Evolutionary conservation across 805 yeast species (phyloP).

Genomic region (Wickerhamomyces kurtzmanii): DNA sequence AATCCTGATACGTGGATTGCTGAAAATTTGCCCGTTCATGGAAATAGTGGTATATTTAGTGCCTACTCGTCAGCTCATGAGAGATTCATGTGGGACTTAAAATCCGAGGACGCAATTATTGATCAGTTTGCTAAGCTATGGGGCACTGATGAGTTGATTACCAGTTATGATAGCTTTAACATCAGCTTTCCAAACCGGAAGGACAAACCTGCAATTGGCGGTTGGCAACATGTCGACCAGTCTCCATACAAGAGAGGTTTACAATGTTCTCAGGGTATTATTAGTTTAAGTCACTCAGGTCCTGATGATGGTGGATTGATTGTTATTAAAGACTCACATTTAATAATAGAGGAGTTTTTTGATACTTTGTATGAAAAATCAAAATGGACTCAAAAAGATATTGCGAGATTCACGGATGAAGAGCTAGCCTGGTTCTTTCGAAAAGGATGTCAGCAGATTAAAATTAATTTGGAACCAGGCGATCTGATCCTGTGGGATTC

Average conservation of each 20-base stretch:
- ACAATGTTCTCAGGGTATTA: slow-evolving; percentile 23
- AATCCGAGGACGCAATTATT: slow-evolving; percentile 18
- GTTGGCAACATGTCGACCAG: slow-evolving; percentile 26
- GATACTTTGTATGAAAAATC: slow-evolving; percentile 9
- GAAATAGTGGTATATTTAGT: slow-evolving; percentile 8
- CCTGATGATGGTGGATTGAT: slow-evolving; percentile 22
- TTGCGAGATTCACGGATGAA: slow-evolving; percentile 10
- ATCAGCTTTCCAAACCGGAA: slow-evolving; percentile 17
- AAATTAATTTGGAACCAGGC: slow-evolving; percentile 21
- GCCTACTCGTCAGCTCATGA: slow-evolving; percentile 19
- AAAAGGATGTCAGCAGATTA: slow-evolving; percentile 18
- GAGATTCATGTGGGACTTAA: slow-evolving; percentile 23
- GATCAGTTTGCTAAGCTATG: slow-evolving; percentile 18
- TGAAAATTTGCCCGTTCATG: slow-evolving; percentile 18
- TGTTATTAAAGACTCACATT: slow-evolving; percentile 18
- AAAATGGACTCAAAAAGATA: slow-evolving; percentile 15
- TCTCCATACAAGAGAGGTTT: slow-evolving; percentile 20
- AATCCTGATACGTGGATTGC: slow-evolving; percentile 19
- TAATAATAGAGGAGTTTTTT: slow-evolving; percentile 16
- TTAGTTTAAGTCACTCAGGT: slow-evolving; percentile 17
- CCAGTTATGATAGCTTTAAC: slow-evolving; percentile 23
- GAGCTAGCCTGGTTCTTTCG: slow-evolving; percentile 17
- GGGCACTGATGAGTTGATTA: slow-evolving; percentile 23
- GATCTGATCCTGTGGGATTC: slow-evolving; percentile 26
- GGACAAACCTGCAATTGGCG: slow-evolving; percentile 5